phyloP scores from a whole-genome alignment of 257 asterid species.

The Primulina tabacum region DNA sequence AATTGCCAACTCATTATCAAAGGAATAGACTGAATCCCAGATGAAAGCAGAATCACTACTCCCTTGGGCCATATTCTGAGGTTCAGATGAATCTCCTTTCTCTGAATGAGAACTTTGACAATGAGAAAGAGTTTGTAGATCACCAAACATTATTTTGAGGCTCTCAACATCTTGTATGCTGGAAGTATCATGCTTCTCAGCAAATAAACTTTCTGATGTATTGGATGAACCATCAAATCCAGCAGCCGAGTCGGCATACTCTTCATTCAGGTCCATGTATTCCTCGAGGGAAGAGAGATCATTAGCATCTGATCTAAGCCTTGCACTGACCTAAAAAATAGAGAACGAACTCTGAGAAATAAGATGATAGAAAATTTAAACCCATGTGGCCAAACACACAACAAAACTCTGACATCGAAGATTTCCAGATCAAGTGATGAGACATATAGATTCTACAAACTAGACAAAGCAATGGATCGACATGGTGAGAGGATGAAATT shows the following conservation, averaged over 20 bases:
- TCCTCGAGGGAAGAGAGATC: conserved; percentile 73
- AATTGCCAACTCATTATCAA: conserved; percentile 56
- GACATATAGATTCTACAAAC: neutral
- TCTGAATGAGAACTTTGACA: conserved; percentile 40
- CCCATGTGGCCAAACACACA: neutral
- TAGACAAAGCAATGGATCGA: neutral
- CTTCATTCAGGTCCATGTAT: conserved; percentile 55
- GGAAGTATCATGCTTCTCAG: conserved; percentile 65
- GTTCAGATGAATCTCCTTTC: conserved; percentile 54
- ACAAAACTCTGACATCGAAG: neutral
- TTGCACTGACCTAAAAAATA: conserved; percentile 50
- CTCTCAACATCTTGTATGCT: conserved; percentile 47
- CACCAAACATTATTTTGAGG: conserved; percentile 44
- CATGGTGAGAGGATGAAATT: neutral
- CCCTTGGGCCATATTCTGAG: conserved; percentile 41
- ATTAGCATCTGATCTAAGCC: conserved; percentile 56
- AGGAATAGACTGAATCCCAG: conserved; percentile 58
- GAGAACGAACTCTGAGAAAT: conserved; percentile 15
- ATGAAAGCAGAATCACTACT: conserved; percentile 47
- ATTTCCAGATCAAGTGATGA: neutral
- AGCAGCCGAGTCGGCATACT: conserved; percentile 53
- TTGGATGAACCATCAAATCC: conserved; percentile 82
- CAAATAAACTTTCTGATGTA: conserved; percentile 75
- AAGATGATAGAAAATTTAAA: neutral
- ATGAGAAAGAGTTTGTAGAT: conserved; percentile 35